A percentile compares a stretch with the other conserved stretches of the same genome.
phyloP scores from a whole-genome alignment of 2,329 filamentous ascomycete genomes.

The Fusarium nematophilum region DNA sequence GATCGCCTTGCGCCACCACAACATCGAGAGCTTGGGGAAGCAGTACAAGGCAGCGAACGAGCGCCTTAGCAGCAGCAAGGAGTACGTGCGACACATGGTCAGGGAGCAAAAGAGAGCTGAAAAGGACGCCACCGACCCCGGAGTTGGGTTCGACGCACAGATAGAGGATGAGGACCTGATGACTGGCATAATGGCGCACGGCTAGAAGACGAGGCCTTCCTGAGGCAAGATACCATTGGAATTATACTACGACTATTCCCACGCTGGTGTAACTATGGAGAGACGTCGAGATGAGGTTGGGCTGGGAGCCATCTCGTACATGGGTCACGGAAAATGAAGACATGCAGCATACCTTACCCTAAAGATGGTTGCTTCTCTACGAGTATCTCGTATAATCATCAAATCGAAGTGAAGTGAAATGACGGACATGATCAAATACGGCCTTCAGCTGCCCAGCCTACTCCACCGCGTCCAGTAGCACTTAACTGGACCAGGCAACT shows the following conservation, averaged over 20 bases:
- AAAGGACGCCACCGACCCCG: constrained; percentile 53
- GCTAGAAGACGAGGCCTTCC: constrained; percentile 10
- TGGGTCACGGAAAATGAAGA: constrained; percentile 27
- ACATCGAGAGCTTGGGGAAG: constrained; percentile 58
- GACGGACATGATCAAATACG: too few species aligned
- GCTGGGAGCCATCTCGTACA: background rate
- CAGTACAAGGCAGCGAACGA: constrained; percentile 65
- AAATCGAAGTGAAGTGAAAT: too few species aligned
- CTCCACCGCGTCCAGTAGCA: too few species aligned
- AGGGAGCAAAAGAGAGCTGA: constrained; percentile 60
- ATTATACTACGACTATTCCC: background rate
- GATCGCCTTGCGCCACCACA: constrained; percentile 54
- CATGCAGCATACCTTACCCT: background rate
- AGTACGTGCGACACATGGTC: constrained; percentile 63
- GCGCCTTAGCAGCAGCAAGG: constrained; percentile 65
- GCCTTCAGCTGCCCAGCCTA: too few species aligned
- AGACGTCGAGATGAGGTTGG: background rate
- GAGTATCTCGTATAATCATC: too few species aligned
- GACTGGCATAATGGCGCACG: constrained; percentile 54
- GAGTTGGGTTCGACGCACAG: constrained; percentile 57
- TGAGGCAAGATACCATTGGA: background rate
- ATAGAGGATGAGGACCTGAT: constrained; percentile 72
- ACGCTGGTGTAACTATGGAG: background rate
- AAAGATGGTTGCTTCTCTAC: too few species aligned
- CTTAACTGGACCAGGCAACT: too few species aligned